These are phyloP conservation scores for Eimeria sp. DNA, from an alignment of 169 alveolate genomes.

Conservation along the genomic window DNA sequence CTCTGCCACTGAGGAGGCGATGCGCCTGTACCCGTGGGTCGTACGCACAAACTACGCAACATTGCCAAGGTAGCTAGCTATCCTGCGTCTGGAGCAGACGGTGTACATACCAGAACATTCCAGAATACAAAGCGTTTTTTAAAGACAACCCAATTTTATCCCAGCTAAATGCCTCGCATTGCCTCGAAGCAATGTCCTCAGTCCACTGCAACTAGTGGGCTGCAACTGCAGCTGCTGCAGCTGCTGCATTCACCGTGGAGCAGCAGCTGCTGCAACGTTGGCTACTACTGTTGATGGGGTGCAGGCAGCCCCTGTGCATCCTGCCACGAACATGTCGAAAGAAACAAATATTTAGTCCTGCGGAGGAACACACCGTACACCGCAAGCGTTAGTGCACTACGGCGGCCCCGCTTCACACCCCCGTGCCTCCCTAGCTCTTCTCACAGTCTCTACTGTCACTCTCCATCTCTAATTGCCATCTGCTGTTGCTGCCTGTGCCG, in stretches of 20 bases:
- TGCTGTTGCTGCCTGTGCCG: not conserved
- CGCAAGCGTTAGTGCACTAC: not conserved
- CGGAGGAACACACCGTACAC: not conserved
- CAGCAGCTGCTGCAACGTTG: slow-evolving; percentile 9
- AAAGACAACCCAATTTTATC: not conserved
- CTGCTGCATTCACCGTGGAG: not conserved
- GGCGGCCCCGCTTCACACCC: not conserved
- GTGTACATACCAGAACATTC: not conserved
- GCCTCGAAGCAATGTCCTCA: not conserved
- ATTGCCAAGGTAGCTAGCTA: not conserved
- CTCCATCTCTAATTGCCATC: not conserved
- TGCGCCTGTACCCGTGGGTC: not conserved
- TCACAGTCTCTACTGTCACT: not conserved
- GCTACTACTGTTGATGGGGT: slow-evolving; percentile 1
- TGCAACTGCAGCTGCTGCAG: slow-evolving; percentile 2
- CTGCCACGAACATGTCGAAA: slow-evolving; percentile 2
- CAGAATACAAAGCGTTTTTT: not conserved
- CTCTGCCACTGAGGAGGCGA: not conserved
- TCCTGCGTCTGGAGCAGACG: not conserved
- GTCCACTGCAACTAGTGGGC: not conserved
- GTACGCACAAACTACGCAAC: not conserved
- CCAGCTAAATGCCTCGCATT: not conserved
- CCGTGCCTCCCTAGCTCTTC: not conserved
- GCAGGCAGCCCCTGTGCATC: slow-evolving; percentile 16
- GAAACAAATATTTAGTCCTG: slow-evolving; percentile 13